Evolutionary conservation across 2,329 filamentous ascomycete genomes (phyloP), one percentile per base, ranked within the genome.

Genomic region (Tothia fuscella): DNA sequence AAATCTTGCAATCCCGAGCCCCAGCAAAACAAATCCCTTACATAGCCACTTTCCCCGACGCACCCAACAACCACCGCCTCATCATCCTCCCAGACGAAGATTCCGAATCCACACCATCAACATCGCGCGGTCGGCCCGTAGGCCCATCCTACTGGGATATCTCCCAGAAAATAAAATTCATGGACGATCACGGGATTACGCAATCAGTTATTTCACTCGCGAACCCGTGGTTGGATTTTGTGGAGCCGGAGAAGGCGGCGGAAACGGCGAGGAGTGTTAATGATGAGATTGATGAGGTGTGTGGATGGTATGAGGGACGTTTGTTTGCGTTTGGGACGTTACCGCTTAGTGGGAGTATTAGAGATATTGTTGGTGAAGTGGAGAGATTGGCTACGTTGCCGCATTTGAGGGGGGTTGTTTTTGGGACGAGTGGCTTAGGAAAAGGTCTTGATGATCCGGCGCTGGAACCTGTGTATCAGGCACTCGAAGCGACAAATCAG

Each of bases 161-260:
- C 44, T 64, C 68, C 13, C 71, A 84, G 51, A 95, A 94, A 56
- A 70, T 94, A 12, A 70, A 76, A 37, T 94, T 95, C 64, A 95
- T 95, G 88, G 72, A 86, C 57, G 74, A 70, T 13, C 88, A 95
- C 62, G 66, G 66, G 41, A 94, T 95, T 57, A 74, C 82, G 59
- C 77, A 81, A 48, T 91, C 83, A 1, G 82, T 94, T 38, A 77
- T 95, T 48, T 91, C 84, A 1, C 76, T 94, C 17, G 88, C 88
- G 12, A 95, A 95, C 55, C 88, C 88, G 0, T 95, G 88, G 88
- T 72, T 95, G 2, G 88, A 95, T 61, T 95, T 93, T 56, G 63
- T 94, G 0, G 56, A 74, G 0, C 57, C 65, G 3, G 73, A 80
- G 49, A 82, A 83, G 0, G 73, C 71, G 2, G 56, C 61, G 21